These are phyloP conservation scores for Coemansia sp. DNA, from an alignment of 192 early-diverging fungal genomes.

Conservation along the genomic window DNA sequence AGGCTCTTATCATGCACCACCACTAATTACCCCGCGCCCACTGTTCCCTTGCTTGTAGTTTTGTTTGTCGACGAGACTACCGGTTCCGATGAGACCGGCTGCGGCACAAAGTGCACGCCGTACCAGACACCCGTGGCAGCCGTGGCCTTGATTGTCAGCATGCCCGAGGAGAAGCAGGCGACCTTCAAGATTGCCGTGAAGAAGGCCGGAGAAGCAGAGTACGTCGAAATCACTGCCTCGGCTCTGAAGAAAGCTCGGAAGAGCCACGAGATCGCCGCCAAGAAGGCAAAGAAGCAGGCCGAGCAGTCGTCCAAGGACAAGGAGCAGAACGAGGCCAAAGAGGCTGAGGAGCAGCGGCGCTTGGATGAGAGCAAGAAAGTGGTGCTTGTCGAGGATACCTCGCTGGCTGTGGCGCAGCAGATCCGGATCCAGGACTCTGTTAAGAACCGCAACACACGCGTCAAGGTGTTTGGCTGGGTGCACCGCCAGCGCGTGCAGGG, in stretches of 20 bases:
- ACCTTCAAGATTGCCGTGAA: slow-evolving; percentile 65
- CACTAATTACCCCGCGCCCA: background rate
- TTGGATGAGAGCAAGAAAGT: slow-evolving; percentile 88
- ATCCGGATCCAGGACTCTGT: slow-evolving; percentile 76
- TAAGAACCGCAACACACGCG: slow-evolving; percentile 71
- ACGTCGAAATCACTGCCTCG: slow-evolving; percentile 76
- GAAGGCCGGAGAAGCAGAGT: slow-evolving; percentile 75
- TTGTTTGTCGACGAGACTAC: slow-evolving; percentile 74
- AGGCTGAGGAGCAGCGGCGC: slow-evolving; percentile 73
- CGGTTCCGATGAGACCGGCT: slow-evolving; percentile 80
- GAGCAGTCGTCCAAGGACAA: slow-evolving; percentile 71
- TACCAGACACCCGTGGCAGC: slow-evolving; percentile 78
- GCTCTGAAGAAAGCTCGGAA: slow-evolving; percentile 93
- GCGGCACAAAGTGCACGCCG: slow-evolving; percentile 73
- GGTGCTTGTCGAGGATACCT: slow-evolving; percentile 69
- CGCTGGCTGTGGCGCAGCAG: slow-evolving; percentile 74
- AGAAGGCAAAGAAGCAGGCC: slow-evolving; percentile 81
- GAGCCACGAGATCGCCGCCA: slow-evolving; percentile 61
- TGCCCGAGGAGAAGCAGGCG: slow-evolving; percentile 44
- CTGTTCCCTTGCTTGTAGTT: slow-evolving; percentile 20
- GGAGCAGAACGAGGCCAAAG: slow-evolving; percentile 55
- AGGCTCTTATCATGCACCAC: background rate
- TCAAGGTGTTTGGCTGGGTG: slow-evolving; percentile 94
- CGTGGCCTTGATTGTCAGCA: slow-evolving; percentile 59
- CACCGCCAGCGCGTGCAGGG: slow-evolving; percentile 94